Evolutionary conservation across 1,284 basidiomycete species (phyloP), one percentile per base, ranked within the genome.

Genomic region (Veloporphyrellus conicus): DNA sequence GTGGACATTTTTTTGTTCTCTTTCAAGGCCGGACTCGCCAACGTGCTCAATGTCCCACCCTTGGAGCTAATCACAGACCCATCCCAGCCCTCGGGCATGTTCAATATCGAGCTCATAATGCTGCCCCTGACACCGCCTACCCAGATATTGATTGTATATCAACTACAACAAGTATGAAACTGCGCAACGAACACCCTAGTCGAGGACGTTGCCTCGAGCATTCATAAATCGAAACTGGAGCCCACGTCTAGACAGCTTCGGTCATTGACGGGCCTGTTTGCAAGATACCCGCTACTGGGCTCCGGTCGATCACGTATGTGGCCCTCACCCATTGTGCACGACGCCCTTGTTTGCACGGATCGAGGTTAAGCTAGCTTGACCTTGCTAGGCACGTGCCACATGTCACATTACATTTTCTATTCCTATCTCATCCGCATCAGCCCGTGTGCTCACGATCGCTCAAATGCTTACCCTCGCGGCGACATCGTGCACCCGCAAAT

Each of bases 61-160:
- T 57, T 44, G 54, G 45, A 57, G 55, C 54, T 28, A 27, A 31
- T 51, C 57, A 55, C 32, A 39, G 54, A 36, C 45, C 45, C n/a
- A 5, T 11, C 11, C 41, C 38, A 6, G 29, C 22, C 39, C 35
- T 8, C 23, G 23, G 36, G 42, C 49, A 28, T 38, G 14, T 41
- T 40, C 38, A 18, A 32, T 35, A 52, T 51, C 38, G 3, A 38
- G 31, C 16, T 18, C 25, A 16, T 31, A 39, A 14, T 15, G 33
- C 9, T 37, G 40, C 31, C 40, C 28, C 20, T 22, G 25, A 19
- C 27, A 38, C 15, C 11, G 39, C 53, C n/a, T n/a, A n/a, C 27
- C 20, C 34, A 27, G 35, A 18, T 31, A 32, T 56, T n/a, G 42
- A 45, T 43, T 15, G 33, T 35, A 39, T 12, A 49, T 45, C 40